Evolutionary conservation across 2,329 filamentous ascomycete species (phyloP).

Genomic region (Ascochyta lentis): DNA sequence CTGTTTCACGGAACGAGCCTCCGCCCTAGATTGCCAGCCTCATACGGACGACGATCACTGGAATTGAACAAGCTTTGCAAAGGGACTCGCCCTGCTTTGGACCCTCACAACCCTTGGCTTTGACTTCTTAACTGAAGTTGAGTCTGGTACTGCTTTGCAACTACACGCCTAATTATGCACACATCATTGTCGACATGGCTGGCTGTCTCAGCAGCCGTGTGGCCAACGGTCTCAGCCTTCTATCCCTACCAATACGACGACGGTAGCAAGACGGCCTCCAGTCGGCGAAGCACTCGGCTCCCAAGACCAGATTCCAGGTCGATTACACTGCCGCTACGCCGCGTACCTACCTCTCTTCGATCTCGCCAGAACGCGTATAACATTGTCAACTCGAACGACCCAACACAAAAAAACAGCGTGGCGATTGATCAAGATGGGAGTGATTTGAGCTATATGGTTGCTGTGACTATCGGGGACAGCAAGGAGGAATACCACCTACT

Average conservation of each 20-base stretch:
- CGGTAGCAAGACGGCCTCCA: slow-evolving; percentile 10
- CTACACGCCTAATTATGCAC: slow-evolving; percentile 30
- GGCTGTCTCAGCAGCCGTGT: slow-evolving; percentile 31
- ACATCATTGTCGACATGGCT: slow-evolving; percentile 30
- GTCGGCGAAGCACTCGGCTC: slow-evolving; percentile 14
- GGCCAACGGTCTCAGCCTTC: slow-evolving; percentile 41
- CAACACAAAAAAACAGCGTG: slow-evolving; percentile 53
- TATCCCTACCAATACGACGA: slow-evolving; percentile 42
- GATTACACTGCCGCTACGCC: slow-evolving; percentile 39
- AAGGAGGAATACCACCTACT: slow-evolving; percentile 60
- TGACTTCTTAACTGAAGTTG: slow-evolving; percentile 17
- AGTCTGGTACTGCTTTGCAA: background rate
- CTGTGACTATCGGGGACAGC: slow-evolving; percentile 58
- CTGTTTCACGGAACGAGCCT: background rate
- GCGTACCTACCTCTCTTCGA: slow-evolving; percentile 36
- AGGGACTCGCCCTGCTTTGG: slow-evolving; percentile 1
- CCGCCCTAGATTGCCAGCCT: slow-evolving; percentile 11
- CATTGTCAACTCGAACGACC: slow-evolving; percentile 45
- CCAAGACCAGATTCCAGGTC: slow-evolving; percentile 7
- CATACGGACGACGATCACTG: slow-evolving; percentile 2
- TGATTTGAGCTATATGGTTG: slow-evolving; percentile 62
- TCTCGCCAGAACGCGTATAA: slow-evolving; percentile 58
- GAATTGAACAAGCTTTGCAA: background rate
- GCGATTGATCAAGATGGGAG: slow-evolving; percentile 61
- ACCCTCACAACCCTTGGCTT: background rate